Evolutionary conservation across 371 early-diverging fungal genomes (phyloP).

Genomic region (Mucor plumbeus): DNA sequence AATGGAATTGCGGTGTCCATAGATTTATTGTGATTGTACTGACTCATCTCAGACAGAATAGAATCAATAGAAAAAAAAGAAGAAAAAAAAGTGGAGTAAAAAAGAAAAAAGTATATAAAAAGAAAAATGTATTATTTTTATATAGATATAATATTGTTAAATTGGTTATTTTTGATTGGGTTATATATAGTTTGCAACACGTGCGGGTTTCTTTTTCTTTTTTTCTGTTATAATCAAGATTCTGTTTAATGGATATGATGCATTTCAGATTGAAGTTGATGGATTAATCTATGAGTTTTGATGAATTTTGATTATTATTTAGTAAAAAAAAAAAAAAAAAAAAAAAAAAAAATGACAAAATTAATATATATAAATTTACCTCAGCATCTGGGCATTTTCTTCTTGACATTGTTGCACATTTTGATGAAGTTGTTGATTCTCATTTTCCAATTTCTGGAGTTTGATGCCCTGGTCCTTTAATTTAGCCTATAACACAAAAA

Average conservation of each 20-base stretch:
- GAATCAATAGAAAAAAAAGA: constrained; percentile 19
- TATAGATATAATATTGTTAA: neutral
- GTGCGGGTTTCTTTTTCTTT: constrained; percentile 16
- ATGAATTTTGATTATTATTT: no score
- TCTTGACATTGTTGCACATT: constrained; percentile 35
- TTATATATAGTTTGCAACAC: constrained; percentile 17
- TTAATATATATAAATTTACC: constrained; percentile 27
- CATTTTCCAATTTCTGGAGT: constrained; percentile 37
- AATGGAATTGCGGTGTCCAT: constrained; percentile 26
- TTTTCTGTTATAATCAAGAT: neutral
- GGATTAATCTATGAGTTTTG: constrained; percentile 35
- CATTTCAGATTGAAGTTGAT: constrained; percentile 48
- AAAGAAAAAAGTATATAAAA: constrained; percentile 23
- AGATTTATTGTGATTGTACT: constrained; percentile 13
- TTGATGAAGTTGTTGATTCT: constrained; percentile 37
- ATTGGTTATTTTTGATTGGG: constrained; percentile 6
- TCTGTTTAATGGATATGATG: constrained; percentile 31
- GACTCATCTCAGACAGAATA: neutral
- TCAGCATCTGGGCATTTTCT: constrained; percentile 56
- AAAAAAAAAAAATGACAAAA: neutral
- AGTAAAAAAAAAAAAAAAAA: neutral
- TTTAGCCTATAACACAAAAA: constrained; percentile 32
- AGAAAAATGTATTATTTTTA: constrained; percentile 9
- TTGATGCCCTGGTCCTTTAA: constrained; percentile 38
- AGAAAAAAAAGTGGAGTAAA: constrained; percentile 10